A percentile compares a stretch with the other conserved stretches of the same genome.
Evolutionary conservation across 192 early-diverging fungal species (phyloP).

Genomic region (Phlyctochytrium arcticum): DNA sequence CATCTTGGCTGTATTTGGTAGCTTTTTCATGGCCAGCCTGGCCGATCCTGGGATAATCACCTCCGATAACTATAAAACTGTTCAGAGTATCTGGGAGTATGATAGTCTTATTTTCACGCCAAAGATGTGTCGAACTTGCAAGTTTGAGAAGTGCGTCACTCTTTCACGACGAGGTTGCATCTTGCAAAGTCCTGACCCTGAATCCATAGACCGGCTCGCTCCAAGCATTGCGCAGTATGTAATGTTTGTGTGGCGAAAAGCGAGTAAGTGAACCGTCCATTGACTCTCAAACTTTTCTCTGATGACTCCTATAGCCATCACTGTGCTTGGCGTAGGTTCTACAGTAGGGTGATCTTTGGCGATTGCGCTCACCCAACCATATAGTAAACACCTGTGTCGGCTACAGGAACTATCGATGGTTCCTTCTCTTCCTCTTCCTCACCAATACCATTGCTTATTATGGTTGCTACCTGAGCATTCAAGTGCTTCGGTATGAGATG

Average conservation of each 20-base stretch:
- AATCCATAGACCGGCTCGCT: constrained; percentile 36
- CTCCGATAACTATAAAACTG: constrained; percentile 21
- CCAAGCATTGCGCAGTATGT: constrained; percentile 49
- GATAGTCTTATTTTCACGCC: constrained; percentile 38
- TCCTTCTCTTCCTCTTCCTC: constrained; percentile 41
- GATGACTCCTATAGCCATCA: constrained; percentile 37
- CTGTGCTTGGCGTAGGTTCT: constrained; percentile 44
- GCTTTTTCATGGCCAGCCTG: constrained; percentile 33
- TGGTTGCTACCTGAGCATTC: constrained; percentile 30
- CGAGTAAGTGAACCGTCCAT: constrained; percentile 34
- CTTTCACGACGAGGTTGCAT: background rate
- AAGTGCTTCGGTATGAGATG: constrained; percentile 31
- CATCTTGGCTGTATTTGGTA: constrained; percentile 19
- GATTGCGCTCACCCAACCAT: background rate
- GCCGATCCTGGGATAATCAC: constrained; percentile 40
- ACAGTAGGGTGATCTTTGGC: background rate
- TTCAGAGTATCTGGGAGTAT: constrained; percentile 29
- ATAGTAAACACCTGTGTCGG: constrained; percentile 53
- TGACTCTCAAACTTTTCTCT: background rate
- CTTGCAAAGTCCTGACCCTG: background rate
- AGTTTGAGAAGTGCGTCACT: constrained; percentile 37
- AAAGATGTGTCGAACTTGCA: constrained; percentile 39
- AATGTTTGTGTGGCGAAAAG: constrained; percentile 43
- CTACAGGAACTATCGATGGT: constrained; percentile 45
- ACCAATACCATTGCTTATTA: constrained; percentile 30